phyloP scores from a whole-genome alignment of 345 rosid genomes.

The Citropsis articulata region DNA sequence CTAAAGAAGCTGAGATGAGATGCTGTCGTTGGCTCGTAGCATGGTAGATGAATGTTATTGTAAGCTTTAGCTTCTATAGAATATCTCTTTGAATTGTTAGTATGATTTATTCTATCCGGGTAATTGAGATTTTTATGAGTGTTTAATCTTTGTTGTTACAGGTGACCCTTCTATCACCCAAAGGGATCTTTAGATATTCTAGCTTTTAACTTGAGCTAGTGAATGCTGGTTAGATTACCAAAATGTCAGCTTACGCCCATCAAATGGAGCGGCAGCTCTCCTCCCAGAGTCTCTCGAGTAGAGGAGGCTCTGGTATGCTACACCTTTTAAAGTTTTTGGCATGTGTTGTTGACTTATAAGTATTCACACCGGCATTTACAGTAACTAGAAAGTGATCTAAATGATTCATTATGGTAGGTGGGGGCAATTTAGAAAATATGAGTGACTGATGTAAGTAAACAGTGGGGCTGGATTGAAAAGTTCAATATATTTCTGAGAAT shows the following conservation, averaged over 20 bases:
- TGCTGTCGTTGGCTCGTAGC: conserved; percentile 12
- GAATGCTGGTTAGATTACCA: conserved; percentile 26
- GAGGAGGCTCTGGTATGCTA: conserved; percentile 66
- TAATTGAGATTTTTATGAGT: background rate
- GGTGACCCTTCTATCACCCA: conserved; percentile 23
- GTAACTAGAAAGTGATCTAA: background rate
- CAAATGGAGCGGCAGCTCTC: conserved; percentile 78
- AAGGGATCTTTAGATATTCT: conserved; percentile 18
- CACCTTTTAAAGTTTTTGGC: background rate
- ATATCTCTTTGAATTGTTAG: conserved; percentile 3
- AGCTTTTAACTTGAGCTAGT: conserved; percentile 15
- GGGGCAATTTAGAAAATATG: background rate
- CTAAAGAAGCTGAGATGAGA: conserved; percentile 14
- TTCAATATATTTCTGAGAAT: background rate
- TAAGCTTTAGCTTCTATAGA: background rate
- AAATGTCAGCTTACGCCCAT: conserved; percentile 71
- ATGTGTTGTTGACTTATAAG: background rate
- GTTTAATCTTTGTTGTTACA: conserved; percentile 1
- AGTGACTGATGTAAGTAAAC: background rate
- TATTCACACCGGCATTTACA: background rate
- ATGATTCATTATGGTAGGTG: background rate
- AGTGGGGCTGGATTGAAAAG: background rate
- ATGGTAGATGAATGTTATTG: conserved; percentile 11
- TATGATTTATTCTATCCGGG: background rate
- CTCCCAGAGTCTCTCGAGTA: conserved; percentile 49